phyloP scores from a whole-genome alignment of 495 filamentous ascomycete species.

The Hypomontagnella monticulosa region DNA sequence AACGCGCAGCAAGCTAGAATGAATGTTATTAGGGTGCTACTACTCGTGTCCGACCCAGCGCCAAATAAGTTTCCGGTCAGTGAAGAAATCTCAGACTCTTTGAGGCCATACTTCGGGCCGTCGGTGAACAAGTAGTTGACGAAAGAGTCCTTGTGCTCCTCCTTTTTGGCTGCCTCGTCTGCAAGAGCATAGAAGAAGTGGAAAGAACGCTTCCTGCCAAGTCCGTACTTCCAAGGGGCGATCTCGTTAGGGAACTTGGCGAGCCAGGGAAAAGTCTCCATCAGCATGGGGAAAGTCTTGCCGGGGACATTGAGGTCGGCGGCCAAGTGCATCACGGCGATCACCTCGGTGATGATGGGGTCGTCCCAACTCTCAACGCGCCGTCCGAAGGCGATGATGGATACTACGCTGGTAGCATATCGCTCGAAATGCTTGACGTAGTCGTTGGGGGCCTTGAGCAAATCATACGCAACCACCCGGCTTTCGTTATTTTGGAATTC shows the following conservation, averaged over 20 bases:
- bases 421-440: constrained; percentile 72
- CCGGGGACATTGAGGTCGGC: constrained; percentile 73
- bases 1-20: constrained; percentile 69
- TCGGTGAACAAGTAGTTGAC: constrained; percentile 57
- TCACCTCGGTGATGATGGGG: constrained; percentile 68
- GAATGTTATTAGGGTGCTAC: constrained; percentile 69
- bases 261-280: constrained; percentile 68
- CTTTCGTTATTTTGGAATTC: constrained; percentile 69
- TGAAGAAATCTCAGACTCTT: constrained; percentile 64
- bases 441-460: constrained; percentile 56
- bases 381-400: constrained; percentile 70
- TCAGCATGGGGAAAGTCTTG: constrained; percentile 68
- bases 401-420: constrained; percentile 71
- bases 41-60: constrained; percentile 73
- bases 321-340: constrained; percentile 70
- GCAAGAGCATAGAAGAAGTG: constrained; percentile 67
- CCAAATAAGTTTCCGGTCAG: constrained; percentile 71
- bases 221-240: constrained; percentile 68
- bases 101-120: constrained; percentile 59
- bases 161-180: constrained; percentile 63
- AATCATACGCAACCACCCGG: constrained; percentile 61
- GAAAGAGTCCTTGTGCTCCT: constrained; percentile 40
- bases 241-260: constrained; percentile 64
- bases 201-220: constrained; percentile 58
- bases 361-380: constrained; percentile 67